Base-by-base conservation (phyloP, 371 early-diverging fungal species). In the Nosema bombycis region DNA sequence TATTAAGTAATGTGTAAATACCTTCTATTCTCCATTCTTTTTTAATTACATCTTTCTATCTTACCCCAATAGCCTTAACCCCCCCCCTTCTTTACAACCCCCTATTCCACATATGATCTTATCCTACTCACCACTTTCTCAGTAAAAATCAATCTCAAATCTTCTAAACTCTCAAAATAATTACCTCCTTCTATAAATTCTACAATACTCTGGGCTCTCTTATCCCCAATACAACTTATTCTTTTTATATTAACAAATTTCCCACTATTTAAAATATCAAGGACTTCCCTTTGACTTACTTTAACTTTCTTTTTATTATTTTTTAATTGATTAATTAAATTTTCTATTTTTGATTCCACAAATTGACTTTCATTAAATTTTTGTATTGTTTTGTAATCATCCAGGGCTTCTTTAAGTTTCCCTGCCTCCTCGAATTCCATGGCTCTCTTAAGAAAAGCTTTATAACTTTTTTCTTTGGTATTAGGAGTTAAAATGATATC, bases 141-240 rank as follows among this genome's bases (percentile, higher is more conserved):
- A 46, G 65, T 69, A 63, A 81, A 81, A 58, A 81, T 38, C 21
- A 70, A 54, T 28, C 34, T 65, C 33, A 81, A 34, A 56, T 81
- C 82, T n/a, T 54, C 65, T 21, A 76, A 38, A 58, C 36, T 65
- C 33, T 73, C 69, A 76, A 75, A 78, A 38, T 70, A 67, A 12
- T 75, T 78, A n/a, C 75, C 76, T 24, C 70, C 72, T n/a, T 70
- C 69, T 14, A 80, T 60, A 70, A 80, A 88, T 15, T 87, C 87
- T 37, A 88, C 81, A 34, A 90, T 90, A 70, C 83, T 84, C 76
- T 86, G 83, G 0, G 90, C 90, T 36, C 90, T 84, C 46, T 87
- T 88, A 75, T 88, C 88, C 46, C 90, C 90, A 46, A 90, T 87
- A n/a, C 88, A 87, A 37, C 86, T 88, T 4, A 90, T 73, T 61